A percentile compares a stretch with the other conserved stretches of the same genome.
phyloP scores from a whole-genome alignment of 2,329 filamentous ascomycete genomes.

The Fusarium buxicola region DNA sequence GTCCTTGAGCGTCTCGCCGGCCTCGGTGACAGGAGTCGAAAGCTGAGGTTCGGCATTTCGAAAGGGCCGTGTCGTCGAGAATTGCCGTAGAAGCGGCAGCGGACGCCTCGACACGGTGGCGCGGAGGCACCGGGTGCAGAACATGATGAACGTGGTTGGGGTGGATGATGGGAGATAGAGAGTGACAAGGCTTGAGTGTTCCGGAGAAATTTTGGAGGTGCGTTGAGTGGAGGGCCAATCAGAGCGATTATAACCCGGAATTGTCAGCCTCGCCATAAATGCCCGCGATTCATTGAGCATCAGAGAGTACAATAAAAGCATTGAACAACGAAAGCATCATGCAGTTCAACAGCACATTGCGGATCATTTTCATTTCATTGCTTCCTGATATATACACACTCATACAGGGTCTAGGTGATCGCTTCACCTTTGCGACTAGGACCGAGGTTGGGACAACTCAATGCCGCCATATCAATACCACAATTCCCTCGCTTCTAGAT shows the following conservation, averaged over 20 bases:
- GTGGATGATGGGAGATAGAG: slow-evolving; percentile 43
- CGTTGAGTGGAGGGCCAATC: slow-evolving; percentile 44
- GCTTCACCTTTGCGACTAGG: slow-evolving; percentile 29
- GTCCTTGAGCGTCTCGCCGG: slow-evolving; percentile 48
- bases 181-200: slow-evolving; percentile 39
- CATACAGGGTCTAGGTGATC: slow-evolving; percentile 46
- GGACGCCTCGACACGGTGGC: slow-evolving; percentile 50
- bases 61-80: slow-evolving; percentile 55
- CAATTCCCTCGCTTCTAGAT: slow-evolving; percentile 38
- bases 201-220: slow-evolving; percentile 48
- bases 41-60: slow-evolving; percentile 54
- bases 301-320: not conserved
- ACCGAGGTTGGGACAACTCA: slow-evolving; percentile 35
- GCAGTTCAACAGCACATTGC: slow-evolving; percentile 4
- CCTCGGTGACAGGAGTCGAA: slow-evolving; percentile 50
- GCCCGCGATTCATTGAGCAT: slow-evolving; percentile 5
- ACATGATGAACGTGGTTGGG: slow-evolving; percentile 49
- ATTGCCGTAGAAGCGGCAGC: slow-evolving; percentile 50
- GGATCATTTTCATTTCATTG: slow-evolving; percentile 43
- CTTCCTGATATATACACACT: slow-evolving; percentile 51
- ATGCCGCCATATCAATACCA: slow-evolving; percentile 35
- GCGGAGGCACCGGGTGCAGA: slow-evolving; percentile 63
- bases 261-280: slow-evolving; percentile 47
- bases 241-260: slow-evolving; percentile 29
- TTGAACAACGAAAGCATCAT: slow-evolving; percentile 1